Conservation (phyloP, 306 rosid species). For the Vigna unguiculata region DNA sequence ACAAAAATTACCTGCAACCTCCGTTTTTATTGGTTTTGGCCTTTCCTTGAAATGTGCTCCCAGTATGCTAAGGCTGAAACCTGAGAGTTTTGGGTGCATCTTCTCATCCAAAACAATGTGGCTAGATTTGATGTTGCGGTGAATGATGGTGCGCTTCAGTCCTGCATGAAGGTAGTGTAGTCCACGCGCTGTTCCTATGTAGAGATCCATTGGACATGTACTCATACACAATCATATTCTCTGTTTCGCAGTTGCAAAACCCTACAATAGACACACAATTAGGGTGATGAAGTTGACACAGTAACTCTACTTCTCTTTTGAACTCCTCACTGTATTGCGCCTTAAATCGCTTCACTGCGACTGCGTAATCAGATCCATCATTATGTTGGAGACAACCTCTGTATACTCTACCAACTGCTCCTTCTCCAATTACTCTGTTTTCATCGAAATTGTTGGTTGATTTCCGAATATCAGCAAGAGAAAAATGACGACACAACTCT, state of each 20-base stretch:
- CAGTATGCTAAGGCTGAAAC: not conserved
- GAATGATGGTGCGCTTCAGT: too few species aligned
- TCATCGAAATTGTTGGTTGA: not conserved
- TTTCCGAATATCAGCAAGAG: not conserved
- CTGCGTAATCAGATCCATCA: not conserved
- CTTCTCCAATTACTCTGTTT: not conserved
- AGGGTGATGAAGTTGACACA: not conserved
- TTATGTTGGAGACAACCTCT: constrained; percentile 2
- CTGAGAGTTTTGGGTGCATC: constrained; percentile 7
- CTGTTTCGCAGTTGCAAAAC: not conserved
- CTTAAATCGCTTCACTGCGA: not conserved
- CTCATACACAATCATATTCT: not conserved
- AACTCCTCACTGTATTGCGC: not conserved
- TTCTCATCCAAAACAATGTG: constrained; percentile 7
- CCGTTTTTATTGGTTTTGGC: not conserved
- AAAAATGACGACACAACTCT: not conserved
- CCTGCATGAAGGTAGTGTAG: too few species aligned
- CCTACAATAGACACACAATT: constrained; percentile 24
- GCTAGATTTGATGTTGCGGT: fast-evolving
- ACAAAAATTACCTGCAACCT: not conserved
- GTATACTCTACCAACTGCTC: not conserved
- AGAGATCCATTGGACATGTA: constrained; percentile 17
- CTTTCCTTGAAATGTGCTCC: not conserved
- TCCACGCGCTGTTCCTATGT: too few species aligned
- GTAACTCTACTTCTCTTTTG: not conserved